Base-by-base conservation (phyloP, 768 basidiomycete species). In the Podaxis sp. region DNA sequence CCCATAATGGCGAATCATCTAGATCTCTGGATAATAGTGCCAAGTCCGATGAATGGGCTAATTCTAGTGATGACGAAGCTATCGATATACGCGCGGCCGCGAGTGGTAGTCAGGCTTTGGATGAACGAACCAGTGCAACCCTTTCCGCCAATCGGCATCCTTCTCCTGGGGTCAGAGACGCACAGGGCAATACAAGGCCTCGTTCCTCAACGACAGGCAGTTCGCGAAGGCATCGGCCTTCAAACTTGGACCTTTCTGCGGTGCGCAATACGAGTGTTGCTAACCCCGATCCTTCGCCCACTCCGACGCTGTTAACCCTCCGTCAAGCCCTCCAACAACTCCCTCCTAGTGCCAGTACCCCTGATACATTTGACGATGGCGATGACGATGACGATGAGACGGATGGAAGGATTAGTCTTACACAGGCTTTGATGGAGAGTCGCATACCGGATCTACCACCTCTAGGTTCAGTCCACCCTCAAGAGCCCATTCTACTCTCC, bases 1-100 rank as follows among this genome's bases (percentile, higher is more conserved):
- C 80, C 42, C 66, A 72, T 48, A 66, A 75, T 48, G 68, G 73
- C 57, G 72, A 77, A 36, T 68, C 69, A 15, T 68, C 71, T 17
- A 70, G 76, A 53, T 17, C 48, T 9, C 19, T 53, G 24, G 60
- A 61, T 36, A 52, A 53, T 26, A 44, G 48, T 8, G 17, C 40
- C 24, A 65, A 65, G 53, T 57, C 65, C 2, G 61, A 57, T 54
- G 82, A 95, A 68, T 92, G 94, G 93, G 78, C 84, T 60, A 86
- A 92, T 71, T 86, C 84, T 4, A 93, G 92, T 67, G 93, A 95
- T 65, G 93, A 95, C 59, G 93, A 95, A 72, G 93, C 92, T 13
- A 92, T 95, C 59, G 86, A 92, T 68, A 76, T 91, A 46, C 84
- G 93, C 36, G 89, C 93, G 0, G 92, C 93, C 17, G 80, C 90